phyloP scores from a whole-genome alignment of 768 basidiomycete genomes.

The Fistulinella prunicolor region DNA sequence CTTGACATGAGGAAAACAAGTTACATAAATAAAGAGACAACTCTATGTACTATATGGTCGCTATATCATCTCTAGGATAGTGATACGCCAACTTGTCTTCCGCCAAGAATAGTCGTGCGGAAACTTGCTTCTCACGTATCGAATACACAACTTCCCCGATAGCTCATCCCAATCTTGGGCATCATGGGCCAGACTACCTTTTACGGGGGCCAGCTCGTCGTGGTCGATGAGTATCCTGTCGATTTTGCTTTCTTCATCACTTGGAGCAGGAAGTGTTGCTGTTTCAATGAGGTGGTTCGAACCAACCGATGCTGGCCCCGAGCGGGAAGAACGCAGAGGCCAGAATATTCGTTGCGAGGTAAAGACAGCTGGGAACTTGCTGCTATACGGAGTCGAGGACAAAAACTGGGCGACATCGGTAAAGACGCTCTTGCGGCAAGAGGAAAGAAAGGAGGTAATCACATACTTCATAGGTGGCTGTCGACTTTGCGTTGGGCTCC shows the following conservation, averaged over 20 bases:
- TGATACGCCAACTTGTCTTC: constrained; percentile 20
- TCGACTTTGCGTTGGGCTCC: constrained; percentile 12
- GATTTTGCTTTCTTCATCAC: constrained; percentile 16
- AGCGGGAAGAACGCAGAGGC: constrained; percentile 16
- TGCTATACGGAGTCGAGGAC: constrained; percentile 13
- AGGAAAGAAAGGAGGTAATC: neutral
- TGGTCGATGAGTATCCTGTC: constrained; percentile 22
- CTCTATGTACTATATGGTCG: neutral
- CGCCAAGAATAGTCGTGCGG: constrained; percentile 25
- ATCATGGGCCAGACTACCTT: constrained; percentile 15
- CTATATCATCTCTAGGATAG: constrained; percentile 28
- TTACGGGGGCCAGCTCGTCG: constrained; percentile 13
- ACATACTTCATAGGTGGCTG: constrained; percentile 22
- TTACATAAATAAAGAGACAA: no score
- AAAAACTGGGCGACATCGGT: constrained; percentile 16
- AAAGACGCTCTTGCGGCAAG: neutral
- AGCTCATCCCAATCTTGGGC: constrained; percentile 34
- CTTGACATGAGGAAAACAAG: no score
- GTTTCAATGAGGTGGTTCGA: constrained; percentile 23
- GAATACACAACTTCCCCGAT: constrained; percentile 28
- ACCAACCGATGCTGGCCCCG: neutral
- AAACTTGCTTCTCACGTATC: constrained; percentile 20
- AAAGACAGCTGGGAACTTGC: constrained; percentile 21
- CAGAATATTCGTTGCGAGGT: constrained; percentile 31
- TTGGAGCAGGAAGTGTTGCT: constrained; percentile 16